Evolutionary conservation across 192 early-diverging fungal species (phyloP), one percentile per base, ranked within the genome.

Genomic region (Diversispora eburnea): DNA sequence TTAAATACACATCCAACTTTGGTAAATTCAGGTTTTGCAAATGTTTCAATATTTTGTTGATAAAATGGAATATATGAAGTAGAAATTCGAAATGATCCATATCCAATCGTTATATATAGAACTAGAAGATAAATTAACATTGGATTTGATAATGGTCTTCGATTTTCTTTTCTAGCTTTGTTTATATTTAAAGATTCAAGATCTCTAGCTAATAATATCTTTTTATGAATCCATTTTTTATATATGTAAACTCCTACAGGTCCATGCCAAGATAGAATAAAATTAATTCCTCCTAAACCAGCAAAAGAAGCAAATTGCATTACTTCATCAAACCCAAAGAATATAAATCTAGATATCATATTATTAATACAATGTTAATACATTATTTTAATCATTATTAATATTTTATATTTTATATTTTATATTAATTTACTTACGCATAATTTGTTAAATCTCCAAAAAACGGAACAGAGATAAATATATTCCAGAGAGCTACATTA

Each of bases 21-120:
- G 8, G 22, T 22, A 33, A 62, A 22, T 39, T 6, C n/a, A 13
- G n/a, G 25, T 42, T n/a, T 13, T 25, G 42, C 42, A 22, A 25
- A 62, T 42, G 60, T 20, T 22, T 43, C 33, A 33, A 62, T 62
- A 62, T 43, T 62, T 42, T 43, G 60, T 62, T 62, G 60, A 62
- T 62, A 62, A 22, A 62, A 62, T 20, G 60, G 60, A 13, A 43
- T 62, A 4, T 39, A 33, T 15, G 60, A 15, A 20, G 42, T 17
- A 25, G 60, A 33, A 62, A 20, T 15, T 62, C 60, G 60, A 15
- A 62, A 13, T 62, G 60, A 62, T 5, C 33, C 33, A 62, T 62
- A 62, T 15, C 13, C 42, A 33, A 43, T 33, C 6, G 15, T 3
- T 8, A 9, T 9, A 22, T 15, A 43, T 20, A 43, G n/a, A 62